These are phyloP conservation scores for Verticillium isaacii DNA, from an alignment of 2,329 filamentous ascomycete species.

Conservation along the genomic window DNA sequence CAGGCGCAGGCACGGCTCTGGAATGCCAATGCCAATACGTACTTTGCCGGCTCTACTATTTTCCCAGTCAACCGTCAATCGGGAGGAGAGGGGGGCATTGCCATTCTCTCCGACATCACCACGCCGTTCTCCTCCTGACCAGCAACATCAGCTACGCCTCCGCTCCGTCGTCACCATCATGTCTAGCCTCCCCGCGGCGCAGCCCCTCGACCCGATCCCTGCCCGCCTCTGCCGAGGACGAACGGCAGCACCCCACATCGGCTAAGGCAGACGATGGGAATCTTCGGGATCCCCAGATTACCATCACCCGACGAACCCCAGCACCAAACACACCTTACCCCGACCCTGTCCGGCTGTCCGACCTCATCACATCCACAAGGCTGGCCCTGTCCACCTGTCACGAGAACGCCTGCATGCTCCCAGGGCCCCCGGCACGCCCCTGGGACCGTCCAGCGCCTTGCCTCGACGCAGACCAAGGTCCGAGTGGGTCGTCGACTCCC, in stretches of 20 bases:
- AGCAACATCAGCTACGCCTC: background rate
- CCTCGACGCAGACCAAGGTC: background rate
- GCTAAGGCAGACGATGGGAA: conserved; percentile 2
- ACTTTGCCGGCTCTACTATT: too few relatives aligned
- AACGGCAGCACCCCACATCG: background rate
- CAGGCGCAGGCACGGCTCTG: background rate
- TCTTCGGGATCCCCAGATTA: conserved; percentile 4
- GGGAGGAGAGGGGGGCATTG: too few relatives aligned
- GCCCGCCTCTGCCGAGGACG: background rate
- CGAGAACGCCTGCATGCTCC: background rate
- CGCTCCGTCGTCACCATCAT: background rate
- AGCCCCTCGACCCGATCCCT: background rate
- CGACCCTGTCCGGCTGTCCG: background rate
- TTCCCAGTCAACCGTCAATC: background rate
- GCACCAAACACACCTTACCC: background rate
- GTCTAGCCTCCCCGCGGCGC: background rate
- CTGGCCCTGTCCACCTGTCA: background rate
- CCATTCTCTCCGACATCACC: too few relatives aligned
- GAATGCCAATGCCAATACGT: background rate
- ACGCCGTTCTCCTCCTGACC: background rate
- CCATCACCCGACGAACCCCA: background rate
- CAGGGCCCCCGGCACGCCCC: background rate
- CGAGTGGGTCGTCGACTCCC: conserved; percentile 5
- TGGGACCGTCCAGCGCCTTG: background rate
- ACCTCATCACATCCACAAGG: conserved; percentile 2